These are phyloP conservation scores for Pistacia atlantica DNA, from an alignment of 345 rosid species.

Conservation along the genomic window DNA sequence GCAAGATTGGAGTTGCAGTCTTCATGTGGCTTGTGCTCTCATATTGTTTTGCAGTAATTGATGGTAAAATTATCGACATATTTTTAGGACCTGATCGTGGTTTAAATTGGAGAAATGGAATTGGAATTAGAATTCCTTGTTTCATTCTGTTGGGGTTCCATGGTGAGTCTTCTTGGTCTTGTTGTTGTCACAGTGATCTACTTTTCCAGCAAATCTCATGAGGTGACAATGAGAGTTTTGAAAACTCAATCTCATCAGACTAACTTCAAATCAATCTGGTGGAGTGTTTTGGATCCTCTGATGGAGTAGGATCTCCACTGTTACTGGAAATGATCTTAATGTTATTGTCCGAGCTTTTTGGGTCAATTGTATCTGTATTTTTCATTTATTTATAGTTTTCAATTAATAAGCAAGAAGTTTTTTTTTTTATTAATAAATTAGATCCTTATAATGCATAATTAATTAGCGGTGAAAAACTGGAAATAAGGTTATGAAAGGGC, in stretches of 20 bases:
- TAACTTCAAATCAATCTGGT: slow-evolving; percentile 41
- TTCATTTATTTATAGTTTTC: too few species aligned
- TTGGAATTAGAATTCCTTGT: slow-evolving; percentile 34
- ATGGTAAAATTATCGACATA: neutral
- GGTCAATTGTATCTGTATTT: too few species aligned
- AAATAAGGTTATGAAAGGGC: too few species aligned
- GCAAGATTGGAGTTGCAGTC: slow-evolving; percentile 32
- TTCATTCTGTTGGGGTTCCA: slow-evolving; percentile 24
- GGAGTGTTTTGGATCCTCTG: slow-evolving; percentile 30
- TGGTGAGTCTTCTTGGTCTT: slow-evolving; percentile 33
- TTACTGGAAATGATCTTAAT: too few species aligned
- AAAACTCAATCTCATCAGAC: slow-evolving; percentile 7
- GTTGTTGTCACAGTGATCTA: slow-evolving; percentile 50
- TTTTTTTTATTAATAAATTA: too few species aligned
- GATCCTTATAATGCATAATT: too few species aligned
- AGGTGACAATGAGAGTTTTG: slow-evolving; percentile 36
- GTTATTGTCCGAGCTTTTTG: too few species aligned
- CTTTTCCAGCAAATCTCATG: slow-evolving; percentile 55
- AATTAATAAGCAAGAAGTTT: too few species aligned
- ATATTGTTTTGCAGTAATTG: slow-evolving; percentile 14
- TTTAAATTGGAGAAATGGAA: slow-evolving; percentile 11
- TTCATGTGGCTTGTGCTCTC: slow-evolving; percentile 27
- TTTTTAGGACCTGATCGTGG: too few species aligned
- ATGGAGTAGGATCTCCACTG: too few species aligned
- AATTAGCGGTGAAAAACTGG: too few species aligned